phyloP scores from a whole-genome alignment of 441 rosid species.

The Jatropha podagrica region DNA sequence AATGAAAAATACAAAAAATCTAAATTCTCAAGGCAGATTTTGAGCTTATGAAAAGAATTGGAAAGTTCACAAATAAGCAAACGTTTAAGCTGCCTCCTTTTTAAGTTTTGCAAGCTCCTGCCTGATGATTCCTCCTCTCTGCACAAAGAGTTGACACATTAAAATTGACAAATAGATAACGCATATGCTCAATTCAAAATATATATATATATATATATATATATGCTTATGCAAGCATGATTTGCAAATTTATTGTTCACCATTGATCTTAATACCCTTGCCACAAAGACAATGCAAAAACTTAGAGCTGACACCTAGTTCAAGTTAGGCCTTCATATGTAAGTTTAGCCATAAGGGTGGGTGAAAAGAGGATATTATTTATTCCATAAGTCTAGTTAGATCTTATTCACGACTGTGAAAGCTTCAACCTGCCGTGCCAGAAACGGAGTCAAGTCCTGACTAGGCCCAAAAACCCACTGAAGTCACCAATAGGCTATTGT shows the following conservation, averaged over 20 bases:
- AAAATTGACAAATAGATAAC: neutral
- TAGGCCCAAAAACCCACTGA: no score
- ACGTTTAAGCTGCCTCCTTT: conserved; percentile 55
- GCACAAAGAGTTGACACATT: conserved; percentile 19
- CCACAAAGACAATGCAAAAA: neutral
- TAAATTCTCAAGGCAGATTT: neutral
- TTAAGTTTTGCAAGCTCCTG: conserved; percentile 91
- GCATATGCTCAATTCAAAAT: no score
- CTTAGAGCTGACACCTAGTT: neutral
- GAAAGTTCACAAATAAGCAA: neutral
- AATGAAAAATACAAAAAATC: neutral
- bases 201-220: no score
- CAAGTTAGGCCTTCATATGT: no score
- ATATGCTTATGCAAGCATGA: no score
- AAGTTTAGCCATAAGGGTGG: no score
- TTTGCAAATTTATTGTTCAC: neutral
- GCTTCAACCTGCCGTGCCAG: neutral
- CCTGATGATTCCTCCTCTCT: conserved; percentile 80
- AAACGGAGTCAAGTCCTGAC: neutral
- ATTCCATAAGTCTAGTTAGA: neutral
- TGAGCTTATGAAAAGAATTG: neutral
- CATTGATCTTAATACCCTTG: neutral
- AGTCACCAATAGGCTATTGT: neutral
- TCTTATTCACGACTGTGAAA: neutral
- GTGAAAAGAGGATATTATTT: neutral